Percentiles rank a stretch among this genome's conserved stretches.
These are phyloP conservation scores for Bipolaris oryzae DNA, from an alignment of 2,329 filamentous ascomycete species.

Conservation along the genomic window DNA sequence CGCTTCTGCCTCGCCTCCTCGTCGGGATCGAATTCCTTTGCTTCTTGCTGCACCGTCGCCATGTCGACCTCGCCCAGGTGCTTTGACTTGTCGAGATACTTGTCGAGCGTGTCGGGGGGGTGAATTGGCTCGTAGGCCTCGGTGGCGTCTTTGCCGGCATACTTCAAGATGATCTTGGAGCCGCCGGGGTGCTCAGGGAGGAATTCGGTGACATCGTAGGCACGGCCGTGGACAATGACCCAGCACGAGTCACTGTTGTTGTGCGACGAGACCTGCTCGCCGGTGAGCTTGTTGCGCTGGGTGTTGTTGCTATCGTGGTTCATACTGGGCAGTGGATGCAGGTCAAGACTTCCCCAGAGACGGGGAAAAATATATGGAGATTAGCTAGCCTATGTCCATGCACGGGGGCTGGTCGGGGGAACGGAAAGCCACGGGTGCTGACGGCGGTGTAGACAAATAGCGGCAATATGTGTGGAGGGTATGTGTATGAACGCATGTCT, in stretches of 20 bases:
- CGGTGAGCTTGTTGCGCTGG: constrained; percentile 53
- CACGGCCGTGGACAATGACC: constrained; percentile 71
- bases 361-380: constrained; percentile 15
- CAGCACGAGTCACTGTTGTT: constrained; percentile 78
- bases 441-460: constrained; percentile 26
- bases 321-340: constrained; percentile 43
- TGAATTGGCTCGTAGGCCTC: constrained; percentile 61
- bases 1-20: constrained; percentile 77
- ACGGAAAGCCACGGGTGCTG: constrained; percentile 40
- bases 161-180: constrained; percentile 92
- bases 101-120: constrained; percentile 54
- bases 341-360: constrained; percentile 9
- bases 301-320: constrained; percentile 52
- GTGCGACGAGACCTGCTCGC: constrained; percentile 68
- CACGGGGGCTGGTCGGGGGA: constrained; percentile 21
- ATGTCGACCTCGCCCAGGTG: constrained; percentile 49
- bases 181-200: constrained; percentile 68
- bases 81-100: constrained; percentile 52
- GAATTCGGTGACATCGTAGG: constrained; percentile 72
- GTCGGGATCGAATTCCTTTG: constrained; percentile 59
- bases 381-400: constrained; percentile 26
- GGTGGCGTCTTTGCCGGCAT: constrained; percentile 55
- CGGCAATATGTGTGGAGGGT: no score
- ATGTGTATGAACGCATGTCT: no score
- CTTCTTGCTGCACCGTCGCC: constrained; percentile 43